A percentile compares a stretch with the other conserved stretches of the same genome.
Conservation (phyloP, 768 basidiomycete species). For the Amyloporia xantha region DNA sequence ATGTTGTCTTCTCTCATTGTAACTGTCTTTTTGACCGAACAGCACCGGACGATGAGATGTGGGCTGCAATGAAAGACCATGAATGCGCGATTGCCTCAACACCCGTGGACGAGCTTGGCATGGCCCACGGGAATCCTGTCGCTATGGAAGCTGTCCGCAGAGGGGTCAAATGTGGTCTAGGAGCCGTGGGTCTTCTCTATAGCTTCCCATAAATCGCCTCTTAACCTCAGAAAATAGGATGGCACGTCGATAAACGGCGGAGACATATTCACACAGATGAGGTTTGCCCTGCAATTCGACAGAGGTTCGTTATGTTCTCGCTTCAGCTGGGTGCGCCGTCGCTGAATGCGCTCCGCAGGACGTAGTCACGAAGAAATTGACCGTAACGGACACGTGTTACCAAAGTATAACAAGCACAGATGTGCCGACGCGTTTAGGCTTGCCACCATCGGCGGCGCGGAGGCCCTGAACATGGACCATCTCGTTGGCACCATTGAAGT, state of each 20-base stretch:
- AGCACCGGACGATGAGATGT: constrained; percentile 21
- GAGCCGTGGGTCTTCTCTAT: constrained; percentile 15
- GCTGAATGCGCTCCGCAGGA: constrained; percentile 3
- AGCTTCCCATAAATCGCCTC: not conserved
- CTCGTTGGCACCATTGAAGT: constrained; percentile 25
- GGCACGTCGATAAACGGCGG: constrained; percentile 22
- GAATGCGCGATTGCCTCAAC: constrained; percentile 22
- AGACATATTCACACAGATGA: constrained; percentile 27
- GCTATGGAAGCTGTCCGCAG: constrained; percentile 22
- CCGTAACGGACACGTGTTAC: constrained; percentile 8
- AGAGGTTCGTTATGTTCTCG: constrained; percentile 14
- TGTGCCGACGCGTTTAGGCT: constrained; percentile 23
- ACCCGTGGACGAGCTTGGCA: constrained; percentile 26
- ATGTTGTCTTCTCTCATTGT: constrained; percentile 26
- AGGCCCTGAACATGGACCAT: constrained; percentile 19
- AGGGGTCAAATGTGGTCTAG: constrained; percentile 25
- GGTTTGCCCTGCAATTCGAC: constrained; percentile 22
- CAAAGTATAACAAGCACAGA: constrained; percentile 17
- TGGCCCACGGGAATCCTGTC: constrained; percentile 26
- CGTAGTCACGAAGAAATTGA: constrained; percentile 17
- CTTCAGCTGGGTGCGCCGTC: too few species aligned
- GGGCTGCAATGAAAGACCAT: constrained; percentile 22
- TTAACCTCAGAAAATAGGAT: constrained; percentile 11
- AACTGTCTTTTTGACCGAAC: constrained; percentile 20
- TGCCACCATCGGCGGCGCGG: constrained; percentile 26